Evolutionary conservation across 2,329 filamentous ascomycete genomes (phyloP).

Genomic region (Stachybotrys elegans): DNA sequence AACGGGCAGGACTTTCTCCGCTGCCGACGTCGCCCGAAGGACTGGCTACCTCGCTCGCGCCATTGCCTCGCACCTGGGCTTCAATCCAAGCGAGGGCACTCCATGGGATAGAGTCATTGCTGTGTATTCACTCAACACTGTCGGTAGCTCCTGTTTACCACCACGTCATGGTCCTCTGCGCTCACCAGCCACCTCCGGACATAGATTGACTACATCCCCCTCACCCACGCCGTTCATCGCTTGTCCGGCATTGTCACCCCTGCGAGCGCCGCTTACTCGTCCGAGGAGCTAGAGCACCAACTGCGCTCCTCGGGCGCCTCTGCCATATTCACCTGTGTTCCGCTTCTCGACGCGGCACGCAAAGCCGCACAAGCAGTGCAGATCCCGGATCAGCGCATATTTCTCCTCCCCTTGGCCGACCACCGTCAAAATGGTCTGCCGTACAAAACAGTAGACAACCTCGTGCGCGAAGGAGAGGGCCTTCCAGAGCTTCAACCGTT

Average conservation of each 20-base stretch:
- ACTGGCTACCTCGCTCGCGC: slow-evolving; percentile 64
- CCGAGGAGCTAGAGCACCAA: slow-evolving; percentile 66
- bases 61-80: slow-evolving; percentile 65
- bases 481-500: slow-evolving; percentile 50
- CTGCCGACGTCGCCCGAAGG: slow-evolving; percentile 57
- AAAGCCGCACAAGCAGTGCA: slow-evolving; percentile 58
- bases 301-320: slow-evolving; percentile 64
- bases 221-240: slow-evolving; percentile 70
- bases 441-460: slow-evolving; percentile 61
- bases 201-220: slow-evolving; percentile 68
- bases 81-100: slow-evolving; percentile 62
- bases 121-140: slow-evolving; percentile 76
- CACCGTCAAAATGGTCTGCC: slow-evolving; percentile 39
- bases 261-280: slow-evolving; percentile 70
- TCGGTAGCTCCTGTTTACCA: slow-evolving; percentile 36
- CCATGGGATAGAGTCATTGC: slow-evolving; percentile 80
- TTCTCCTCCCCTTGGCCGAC: slow-evolving; percentile 63
- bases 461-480: slow-evolving; percentile 56
- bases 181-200: too few relatives aligned
- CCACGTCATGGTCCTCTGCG: too few relatives aligned
- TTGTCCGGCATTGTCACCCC: slow-evolving; percentile 70
- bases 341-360: slow-evolving; percentile 59
- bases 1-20: slow-evolving; percentile 61
- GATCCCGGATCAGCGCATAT: slow-evolving; percentile 60
- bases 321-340: slow-evolving; percentile 66